Conservation (phyloP, 2,329 filamentous ascomycete genomes). For the Dothistroma pini region DNA sequence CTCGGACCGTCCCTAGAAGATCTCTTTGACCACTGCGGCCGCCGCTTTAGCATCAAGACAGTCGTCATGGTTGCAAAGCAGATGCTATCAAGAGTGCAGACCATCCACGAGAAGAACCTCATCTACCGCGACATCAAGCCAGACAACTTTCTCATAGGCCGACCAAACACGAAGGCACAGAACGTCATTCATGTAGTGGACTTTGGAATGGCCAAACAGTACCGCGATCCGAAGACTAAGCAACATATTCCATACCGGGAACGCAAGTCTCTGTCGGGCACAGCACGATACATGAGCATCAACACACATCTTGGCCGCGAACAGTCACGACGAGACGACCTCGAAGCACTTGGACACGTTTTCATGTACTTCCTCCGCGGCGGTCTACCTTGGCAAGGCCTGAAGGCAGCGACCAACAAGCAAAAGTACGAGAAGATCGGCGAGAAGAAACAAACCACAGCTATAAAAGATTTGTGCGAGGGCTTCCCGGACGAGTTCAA, state of each 20-base stretch:
- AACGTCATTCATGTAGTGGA: slow-evolving; percentile 99
- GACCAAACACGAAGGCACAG: slow-evolving; percentile 85
- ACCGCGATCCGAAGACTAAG: slow-evolving; percentile 97
- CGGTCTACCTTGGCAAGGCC: slow-evolving; percentile 64
- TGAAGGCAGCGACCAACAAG: slow-evolving; percentile 36
- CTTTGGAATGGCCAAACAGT: slow-evolving; percentile 99
- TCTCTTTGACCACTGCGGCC: slow-evolving; percentile 94
- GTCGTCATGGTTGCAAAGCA: slow-evolving; percentile 99
- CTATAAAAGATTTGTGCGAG: slow-evolving; percentile 94
- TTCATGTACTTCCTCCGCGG: slow-evolving; percentile 68
- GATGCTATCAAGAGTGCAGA: slow-evolving; percentile 92
- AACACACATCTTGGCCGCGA: slow-evolving; percentile 97
- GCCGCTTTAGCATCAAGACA: slow-evolving; percentile 93
- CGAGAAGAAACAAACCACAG: slow-evolving; percentile 98
- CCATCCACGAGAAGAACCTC: slow-evolving; percentile 97
- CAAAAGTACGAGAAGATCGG: slow-evolving; percentile 99
- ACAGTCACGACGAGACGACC: slow-evolving; percentile 90
- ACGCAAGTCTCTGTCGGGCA: slow-evolving; percentile 93
- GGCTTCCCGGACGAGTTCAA: slow-evolving; percentile 97
- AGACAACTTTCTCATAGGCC: slow-evolving; percentile 97
- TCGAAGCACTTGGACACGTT: slow-evolving; percentile 75
- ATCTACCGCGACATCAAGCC: slow-evolving; percentile 99
- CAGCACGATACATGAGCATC: slow-evolving; percentile 98
- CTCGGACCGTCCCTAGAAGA: slow-evolving; percentile 94
- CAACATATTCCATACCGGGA: slow-evolving; percentile 98